phyloP scores from a whole-genome alignment of 1,139 yeast species.

The Hansenula sp. region DNA sequence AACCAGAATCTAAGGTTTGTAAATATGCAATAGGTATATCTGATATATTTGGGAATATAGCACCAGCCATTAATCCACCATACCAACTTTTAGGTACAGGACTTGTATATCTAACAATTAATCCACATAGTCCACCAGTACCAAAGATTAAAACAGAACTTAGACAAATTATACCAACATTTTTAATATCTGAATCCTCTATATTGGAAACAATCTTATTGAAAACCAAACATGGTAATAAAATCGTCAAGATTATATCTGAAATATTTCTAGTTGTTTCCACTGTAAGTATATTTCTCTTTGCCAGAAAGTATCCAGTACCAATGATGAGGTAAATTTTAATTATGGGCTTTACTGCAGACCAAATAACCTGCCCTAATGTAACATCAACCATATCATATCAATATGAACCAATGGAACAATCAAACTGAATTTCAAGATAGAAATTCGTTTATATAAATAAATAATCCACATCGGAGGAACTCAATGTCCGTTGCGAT shows the following conservation, averaged over 20 bases:
- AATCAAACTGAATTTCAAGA: too few species aligned
- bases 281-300: slow-evolving; percentile 62
- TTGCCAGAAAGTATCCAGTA: slow-evolving; percentile 65
- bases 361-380: slow-evolving; percentile 69
- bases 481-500: too few species aligned
- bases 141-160: slow-evolving; percentile 9
- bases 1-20: slow-evolving; percentile 70
- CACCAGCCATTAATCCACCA: slow-evolving; percentile 75
- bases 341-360: slow-evolving; percentile 85
- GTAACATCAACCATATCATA: slow-evolving; percentile 14
- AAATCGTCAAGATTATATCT: slow-evolving; percentile 59
- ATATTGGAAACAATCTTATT: slow-evolving; percentile 69
- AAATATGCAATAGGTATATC: slow-evolving; percentile 89
- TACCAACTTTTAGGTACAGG: slow-evolving; percentile 69
- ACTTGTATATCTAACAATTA: slow-evolving; percentile 24
- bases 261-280: slow-evolving; percentile 72
- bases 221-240: slow-evolving; percentile 78
- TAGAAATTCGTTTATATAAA: neutral
- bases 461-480: too few species aligned
- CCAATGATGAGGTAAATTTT: slow-evolving; percentile 79
- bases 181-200: slow-evolving; percentile 65
- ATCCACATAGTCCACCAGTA: slow-evolving; percentile 8
- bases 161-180: slow-evolving; percentile 56
- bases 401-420: too few species aligned
- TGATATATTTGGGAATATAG: slow-evolving; percentile 74